phyloP scores from a whole-genome alignment of 768 basidiomycete species.

The Tricholomella constricta region DNA sequence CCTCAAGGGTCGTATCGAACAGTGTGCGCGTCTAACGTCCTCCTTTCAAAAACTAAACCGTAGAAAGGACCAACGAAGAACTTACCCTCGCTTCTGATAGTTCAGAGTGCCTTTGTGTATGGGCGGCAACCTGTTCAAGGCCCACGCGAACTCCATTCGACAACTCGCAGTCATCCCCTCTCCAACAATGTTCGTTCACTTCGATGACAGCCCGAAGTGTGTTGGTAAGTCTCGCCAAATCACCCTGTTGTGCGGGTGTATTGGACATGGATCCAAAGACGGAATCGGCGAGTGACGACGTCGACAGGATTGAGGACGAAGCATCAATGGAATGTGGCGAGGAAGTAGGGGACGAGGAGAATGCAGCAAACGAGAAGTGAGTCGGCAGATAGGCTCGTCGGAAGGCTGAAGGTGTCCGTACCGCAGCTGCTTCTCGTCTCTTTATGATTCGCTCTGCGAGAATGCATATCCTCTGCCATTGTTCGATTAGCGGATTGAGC shows the following conservation, averaged over 20 bases:
- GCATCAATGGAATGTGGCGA: slow-evolving; percentile 37
- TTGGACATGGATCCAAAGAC: slow-evolving; percentile 25
- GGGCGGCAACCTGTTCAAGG: slow-evolving; percentile 63
- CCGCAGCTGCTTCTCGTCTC: slow-evolving; percentile 90
- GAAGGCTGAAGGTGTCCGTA: slow-evolving; percentile 69
- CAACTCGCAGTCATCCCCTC: slow-evolving; percentile 79
- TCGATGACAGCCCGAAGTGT: slow-evolving; percentile 78
- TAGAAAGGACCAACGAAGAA: slow-evolving; percentile 5
- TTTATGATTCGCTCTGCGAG: slow-evolving; percentile 87
- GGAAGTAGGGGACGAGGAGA: slow-evolving; percentile 40
- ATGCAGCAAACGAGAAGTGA: slow-evolving; percentile 65
- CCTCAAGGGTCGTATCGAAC: slow-evolving; percentile 71
- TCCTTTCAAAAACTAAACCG: not conserved
- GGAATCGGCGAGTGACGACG: slow-evolving; percentile 32
- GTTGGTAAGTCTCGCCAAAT: slow-evolving; percentile 81
- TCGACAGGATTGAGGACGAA: slow-evolving; percentile 33
- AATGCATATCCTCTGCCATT: slow-evolving; percentile 90
- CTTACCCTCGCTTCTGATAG: slow-evolving; percentile 71
- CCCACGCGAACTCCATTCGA: slow-evolving; percentile 78
- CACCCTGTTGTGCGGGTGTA: slow-evolving; percentile 58
- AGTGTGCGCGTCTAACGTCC: slow-evolving; percentile 56
- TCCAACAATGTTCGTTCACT: slow-evolving; percentile 80
- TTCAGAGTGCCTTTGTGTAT: slow-evolving; percentile 73
- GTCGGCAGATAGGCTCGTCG: slow-evolving; percentile 65
- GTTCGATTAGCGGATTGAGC: slow-evolving; percentile 77